Percentiles rank a stretch among this genome's conserved stretches.
Conservation (phyloP, 257 asterid species). For the Solanum tacnaense region DNA sequence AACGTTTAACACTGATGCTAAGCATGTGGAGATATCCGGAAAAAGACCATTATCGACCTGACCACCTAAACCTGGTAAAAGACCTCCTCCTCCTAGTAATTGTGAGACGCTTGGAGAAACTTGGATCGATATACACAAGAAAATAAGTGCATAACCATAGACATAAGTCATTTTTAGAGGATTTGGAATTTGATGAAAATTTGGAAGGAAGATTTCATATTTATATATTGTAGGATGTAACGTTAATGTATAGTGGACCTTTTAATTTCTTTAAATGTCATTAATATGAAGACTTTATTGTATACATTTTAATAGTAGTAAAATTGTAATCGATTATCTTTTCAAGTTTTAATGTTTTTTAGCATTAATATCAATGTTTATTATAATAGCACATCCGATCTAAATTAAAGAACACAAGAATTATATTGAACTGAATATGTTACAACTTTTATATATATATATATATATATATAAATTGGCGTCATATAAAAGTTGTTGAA, state of each 20-base stretch:
- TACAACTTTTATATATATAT: too few species aligned
- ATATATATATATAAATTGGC: too few species aligned
- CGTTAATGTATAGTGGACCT: background rate
- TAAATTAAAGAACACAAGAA: background rate
- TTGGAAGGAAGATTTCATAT: background rate
- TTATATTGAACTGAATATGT: too few species aligned
- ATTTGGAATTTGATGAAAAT: background rate
- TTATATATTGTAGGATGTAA: background rate
- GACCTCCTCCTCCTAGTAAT: background rate
- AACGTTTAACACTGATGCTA: slow-evolving; percentile 2
- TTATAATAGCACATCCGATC: background rate
- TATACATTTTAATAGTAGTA: background rate
- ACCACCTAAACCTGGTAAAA: background rate
- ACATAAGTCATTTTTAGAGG: background rate
- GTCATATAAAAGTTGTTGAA: too few species aligned
- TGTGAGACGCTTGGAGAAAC: background rate
- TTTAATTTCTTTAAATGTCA: background rate
- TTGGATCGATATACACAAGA: background rate
- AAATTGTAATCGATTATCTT: background rate
- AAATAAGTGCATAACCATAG: background rate
- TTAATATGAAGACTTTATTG: background rate
- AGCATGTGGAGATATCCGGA: background rate
- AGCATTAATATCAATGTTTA: too few species aligned
- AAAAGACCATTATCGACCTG: background rate
- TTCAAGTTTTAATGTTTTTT: too few species aligned